A percentile compares a stretch with the other conserved stretches of the same genome.
Conservation (phyloP, 225 moss, liverwort and hornwort genomes). For the Thuidium tamariscinum region DNA sequence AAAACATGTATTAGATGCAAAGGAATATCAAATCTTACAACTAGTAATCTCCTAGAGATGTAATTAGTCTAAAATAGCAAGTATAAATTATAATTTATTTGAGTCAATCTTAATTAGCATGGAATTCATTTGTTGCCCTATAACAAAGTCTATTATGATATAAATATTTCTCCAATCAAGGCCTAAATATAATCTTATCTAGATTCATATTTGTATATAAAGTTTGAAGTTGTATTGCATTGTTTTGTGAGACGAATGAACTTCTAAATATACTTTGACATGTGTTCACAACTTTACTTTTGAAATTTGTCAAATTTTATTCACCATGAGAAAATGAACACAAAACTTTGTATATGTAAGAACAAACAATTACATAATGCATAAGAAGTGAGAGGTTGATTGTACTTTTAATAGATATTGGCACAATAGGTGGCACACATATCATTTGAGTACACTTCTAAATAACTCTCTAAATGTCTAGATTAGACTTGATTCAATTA, state of each 20-base stretch:
- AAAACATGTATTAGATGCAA: rapidly evolving
- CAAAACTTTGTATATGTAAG: too few species aligned
- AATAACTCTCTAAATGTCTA: neutral
- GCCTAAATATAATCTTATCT: neutral
- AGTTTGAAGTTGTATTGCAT: neutral
- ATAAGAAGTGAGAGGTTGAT: too few species aligned
- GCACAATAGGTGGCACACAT: rapidly evolving
- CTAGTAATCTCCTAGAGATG: neutral
- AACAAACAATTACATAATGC: rapidly evolving
- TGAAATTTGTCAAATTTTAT: neutral
- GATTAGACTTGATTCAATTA: neutral
- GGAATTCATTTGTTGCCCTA: rapidly evolving
- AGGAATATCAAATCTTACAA: neutral
- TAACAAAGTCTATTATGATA: too few species aligned
- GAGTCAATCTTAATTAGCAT: neutral
- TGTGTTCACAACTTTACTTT: neutral
- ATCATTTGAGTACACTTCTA: neutral
- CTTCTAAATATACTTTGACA: neutral
- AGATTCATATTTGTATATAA: neutral
- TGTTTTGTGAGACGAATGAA: too few species aligned
- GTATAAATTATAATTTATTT: neutral
- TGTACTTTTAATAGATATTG: too few species aligned
- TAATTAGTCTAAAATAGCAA: rapidly evolving
- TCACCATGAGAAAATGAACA: neutral
- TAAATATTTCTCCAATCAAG: neutral